These are phyloP conservation scores for Diospyros lotus DNA, from an alignment of 148 eudicot species.

Conservation along the genomic window DNA sequence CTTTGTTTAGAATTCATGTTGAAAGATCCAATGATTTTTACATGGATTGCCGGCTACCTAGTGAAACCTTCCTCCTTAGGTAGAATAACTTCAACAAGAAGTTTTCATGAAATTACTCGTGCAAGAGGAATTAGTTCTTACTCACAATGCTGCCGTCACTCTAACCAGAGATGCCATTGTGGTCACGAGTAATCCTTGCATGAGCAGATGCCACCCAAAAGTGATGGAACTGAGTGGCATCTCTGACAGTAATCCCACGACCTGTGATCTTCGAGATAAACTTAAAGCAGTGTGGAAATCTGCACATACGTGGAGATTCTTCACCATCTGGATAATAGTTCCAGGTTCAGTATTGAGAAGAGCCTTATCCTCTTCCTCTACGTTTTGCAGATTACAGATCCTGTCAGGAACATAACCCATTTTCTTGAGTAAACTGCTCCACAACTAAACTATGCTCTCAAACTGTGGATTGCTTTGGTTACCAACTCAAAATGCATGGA, in stretches of 20 bases:
- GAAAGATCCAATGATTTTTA: no score
- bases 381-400: not conserved
- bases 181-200: constrained; percentile 4
- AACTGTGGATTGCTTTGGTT: not conserved
- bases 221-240: constrained; percentile 3
- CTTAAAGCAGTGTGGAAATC: not conserved
- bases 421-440: not conserved
- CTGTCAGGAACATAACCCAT: constrained; percentile 3
- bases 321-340: not conserved
- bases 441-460: not conserved
- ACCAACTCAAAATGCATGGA: constrained; percentile 6
- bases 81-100: no score
- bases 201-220: constrained; percentile 1
- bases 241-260: not conserved
- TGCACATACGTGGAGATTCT: not conserved
- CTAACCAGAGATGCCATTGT: not conserved
- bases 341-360: not conserved
- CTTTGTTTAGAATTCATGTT: no score
- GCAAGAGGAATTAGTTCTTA: not conserved
- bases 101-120: no score
- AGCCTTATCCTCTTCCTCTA: constrained; percentile 2
- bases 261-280: not conserved
- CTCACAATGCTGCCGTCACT: not conserved
- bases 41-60: no score
- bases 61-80: no score